Evolutionary conservation across 371 early-diverging fungal species (phyloP).

Genomic region (Mortierella sp.): DNA sequence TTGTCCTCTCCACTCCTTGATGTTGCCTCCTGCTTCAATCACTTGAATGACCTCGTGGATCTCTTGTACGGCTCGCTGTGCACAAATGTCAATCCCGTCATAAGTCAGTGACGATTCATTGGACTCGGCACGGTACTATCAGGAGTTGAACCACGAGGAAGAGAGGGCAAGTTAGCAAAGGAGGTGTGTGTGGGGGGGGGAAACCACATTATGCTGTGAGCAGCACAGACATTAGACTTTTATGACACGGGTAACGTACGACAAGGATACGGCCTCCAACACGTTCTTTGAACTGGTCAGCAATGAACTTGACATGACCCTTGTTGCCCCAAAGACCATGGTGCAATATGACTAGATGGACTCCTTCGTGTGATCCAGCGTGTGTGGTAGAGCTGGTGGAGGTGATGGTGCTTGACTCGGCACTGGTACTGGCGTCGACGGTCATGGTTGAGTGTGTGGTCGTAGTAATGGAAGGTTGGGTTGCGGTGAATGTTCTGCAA

Average conservation of each 20-base stretch:
- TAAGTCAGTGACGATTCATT: constrained; percentile 49
- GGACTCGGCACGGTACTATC: constrained; percentile 43
- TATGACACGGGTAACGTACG: constrained; percentile 16
- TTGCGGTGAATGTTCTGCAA: too few relatives aligned
- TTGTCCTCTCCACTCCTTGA: constrained; percentile 35
- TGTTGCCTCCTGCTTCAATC: constrained; percentile 45
- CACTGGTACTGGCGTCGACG: constrained; percentile 10
- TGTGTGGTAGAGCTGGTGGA: neutral
- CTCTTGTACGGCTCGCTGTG: constrained; percentile 36
- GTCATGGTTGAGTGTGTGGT: neutral
- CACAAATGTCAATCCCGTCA: constrained; percentile 47
- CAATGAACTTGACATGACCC: constrained; percentile 45
- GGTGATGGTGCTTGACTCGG: too few relatives aligned
- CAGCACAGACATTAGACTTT: too few relatives aligned
- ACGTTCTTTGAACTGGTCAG: constrained; percentile 44
- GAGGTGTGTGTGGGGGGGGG: too few relatives aligned
- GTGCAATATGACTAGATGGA: constrained; percentile 38
- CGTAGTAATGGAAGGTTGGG: too few relatives aligned
- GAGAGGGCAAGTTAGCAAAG: neutral
- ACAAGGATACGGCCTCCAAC: constrained; percentile 44
- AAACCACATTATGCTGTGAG: too few relatives aligned
- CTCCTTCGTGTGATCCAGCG: constrained; percentile 16
- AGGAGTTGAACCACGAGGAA: too few relatives aligned
- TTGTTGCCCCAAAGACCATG: constrained; percentile 50
- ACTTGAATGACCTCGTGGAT: constrained; percentile 40